These are phyloP conservation scores for Sarocladium brachiariae DNA, from an alignment of 2,329 filamentous ascomycete genomes.

Conservation along the genomic window DNA sequence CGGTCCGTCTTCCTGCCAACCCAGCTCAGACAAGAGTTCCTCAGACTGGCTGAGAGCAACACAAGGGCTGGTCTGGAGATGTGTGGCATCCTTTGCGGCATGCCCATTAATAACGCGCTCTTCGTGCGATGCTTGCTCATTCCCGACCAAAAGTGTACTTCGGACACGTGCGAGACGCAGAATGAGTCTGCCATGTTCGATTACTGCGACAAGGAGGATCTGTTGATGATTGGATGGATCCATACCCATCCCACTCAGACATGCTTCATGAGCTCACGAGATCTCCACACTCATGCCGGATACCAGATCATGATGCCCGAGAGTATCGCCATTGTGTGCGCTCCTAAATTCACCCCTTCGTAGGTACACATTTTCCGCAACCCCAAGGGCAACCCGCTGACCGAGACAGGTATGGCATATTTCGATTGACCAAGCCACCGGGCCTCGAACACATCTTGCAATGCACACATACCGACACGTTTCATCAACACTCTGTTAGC, in stretches of 20 bases:
- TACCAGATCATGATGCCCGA: slow-evolving; percentile 97
- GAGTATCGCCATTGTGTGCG: slow-evolving; percentile 94
- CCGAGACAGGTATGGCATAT: slow-evolving; percentile 71
- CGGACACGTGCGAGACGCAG: slow-evolving; percentile 90
- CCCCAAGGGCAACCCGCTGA: background rate
- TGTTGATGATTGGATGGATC: slow-evolving; percentile 92
- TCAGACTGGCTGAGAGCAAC: slow-evolving; percentile 67
- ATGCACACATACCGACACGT: slow-evolving; percentile 71
- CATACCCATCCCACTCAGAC: slow-evolving; percentile 96
- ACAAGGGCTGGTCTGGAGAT: slow-evolving; percentile 82
- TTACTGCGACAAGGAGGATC: slow-evolving; percentile 76
- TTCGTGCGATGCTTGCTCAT: slow-evolving; percentile 87
- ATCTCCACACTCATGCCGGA: slow-evolving; percentile 86
- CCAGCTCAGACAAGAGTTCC: slow-evolving; percentile 65
- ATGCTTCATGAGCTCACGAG: slow-evolving; percentile 94
- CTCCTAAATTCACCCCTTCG: slow-evolving; percentile 71
- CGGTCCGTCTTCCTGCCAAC: slow-evolving; percentile 82
- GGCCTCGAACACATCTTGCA: slow-evolving; percentile 78
- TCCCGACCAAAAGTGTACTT: slow-evolving; percentile 81
- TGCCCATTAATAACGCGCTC: slow-evolving; percentile 83
- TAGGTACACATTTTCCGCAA: slow-evolving; percentile 35
- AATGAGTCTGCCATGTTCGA: slow-evolving; percentile 82
- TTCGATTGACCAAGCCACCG: slow-evolving; percentile 87
- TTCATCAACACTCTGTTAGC: slow-evolving; percentile 64
- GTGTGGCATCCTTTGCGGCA: slow-evolving; percentile 89